These are phyloP conservation scores for Malus hybrid DNA, from an alignment of 331 rosid genomes.

Conservation along the genomic window DNA sequence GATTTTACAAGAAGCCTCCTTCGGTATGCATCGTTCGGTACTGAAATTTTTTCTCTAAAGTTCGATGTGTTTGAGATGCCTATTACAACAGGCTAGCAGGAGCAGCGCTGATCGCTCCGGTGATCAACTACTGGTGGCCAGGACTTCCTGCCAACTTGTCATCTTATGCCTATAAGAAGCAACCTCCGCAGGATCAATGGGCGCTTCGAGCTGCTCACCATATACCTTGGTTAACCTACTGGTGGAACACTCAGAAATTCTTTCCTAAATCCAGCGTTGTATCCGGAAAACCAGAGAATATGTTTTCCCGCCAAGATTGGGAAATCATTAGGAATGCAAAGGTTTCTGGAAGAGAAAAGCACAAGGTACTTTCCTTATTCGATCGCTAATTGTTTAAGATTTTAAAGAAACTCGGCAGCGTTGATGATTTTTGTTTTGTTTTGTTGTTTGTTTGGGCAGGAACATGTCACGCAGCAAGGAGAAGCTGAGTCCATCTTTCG, in stretches of 20 bases:
- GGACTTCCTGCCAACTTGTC: constrained; percentile 33
- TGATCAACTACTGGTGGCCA: constrained; percentile 48
- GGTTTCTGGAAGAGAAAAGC: background rate
- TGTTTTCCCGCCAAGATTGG: constrained; percentile 30
- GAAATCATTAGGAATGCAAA: constrained; percentile 5
- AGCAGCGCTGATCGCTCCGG: constrained; percentile 33
- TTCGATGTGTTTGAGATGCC: background rate
- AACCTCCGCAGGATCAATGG: constrained; percentile 38
- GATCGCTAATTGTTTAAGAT: background rate
- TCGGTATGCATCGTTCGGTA: too few relatives aligned
- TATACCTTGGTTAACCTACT: constrained; percentile 38
- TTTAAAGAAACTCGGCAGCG: background rate
- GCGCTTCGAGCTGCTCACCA: constrained; percentile 32
- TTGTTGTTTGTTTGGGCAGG: constrained; percentile 5
- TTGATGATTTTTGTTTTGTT: background rate
- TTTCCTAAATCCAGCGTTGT: constrained; percentile 32
- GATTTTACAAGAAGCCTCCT: too few relatives aligned
- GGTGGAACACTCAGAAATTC: constrained; percentile 53
- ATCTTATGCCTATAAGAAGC: constrained; percentile 22
- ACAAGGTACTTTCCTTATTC: constrained; percentile 7
- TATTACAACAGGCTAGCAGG: constrained; percentile 31
- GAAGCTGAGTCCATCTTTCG: constrained; percentile 30
- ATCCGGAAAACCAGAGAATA: constrained; percentile 10
- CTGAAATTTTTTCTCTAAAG: background rate
- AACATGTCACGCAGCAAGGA: constrained; percentile 32